Evolutionary conservation across 495 filamentous ascomycete genomes (phyloP).

Genomic region (Trichocladium antarcticum): DNA sequence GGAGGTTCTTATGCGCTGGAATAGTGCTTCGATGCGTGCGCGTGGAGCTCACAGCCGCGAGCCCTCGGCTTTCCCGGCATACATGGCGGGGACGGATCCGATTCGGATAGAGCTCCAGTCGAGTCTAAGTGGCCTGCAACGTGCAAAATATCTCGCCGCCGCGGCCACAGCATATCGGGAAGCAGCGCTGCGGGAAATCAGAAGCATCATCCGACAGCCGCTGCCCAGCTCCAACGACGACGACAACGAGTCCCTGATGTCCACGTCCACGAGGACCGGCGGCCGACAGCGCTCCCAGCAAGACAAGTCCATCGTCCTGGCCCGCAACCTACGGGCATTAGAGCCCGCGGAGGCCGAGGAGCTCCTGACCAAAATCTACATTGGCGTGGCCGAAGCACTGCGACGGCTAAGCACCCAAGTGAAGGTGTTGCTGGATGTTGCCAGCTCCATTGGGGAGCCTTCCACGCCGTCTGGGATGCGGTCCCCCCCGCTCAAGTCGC

Average conservation of each 20-base stretch:
- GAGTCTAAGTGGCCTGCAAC: constrained; percentile 65
- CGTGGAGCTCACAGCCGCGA: constrained; percentile 56
- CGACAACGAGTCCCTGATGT: constrained; percentile 83
- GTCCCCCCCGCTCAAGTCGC: constrained; percentile 41
- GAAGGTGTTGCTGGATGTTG: constrained; percentile 91
- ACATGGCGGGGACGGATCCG: constrained; percentile 55
- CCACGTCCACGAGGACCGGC: constrained; percentile 63
- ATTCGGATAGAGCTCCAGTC: constrained; percentile 56
- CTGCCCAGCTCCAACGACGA: constrained; percentile 88
- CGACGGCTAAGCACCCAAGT: constrained; percentile 79
- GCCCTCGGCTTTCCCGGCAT: constrained; percentile 58
- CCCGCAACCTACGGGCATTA: constrained; percentile 81
- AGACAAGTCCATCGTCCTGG: constrained; percentile 79
- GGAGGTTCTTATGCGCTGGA: constrained; percentile 70
- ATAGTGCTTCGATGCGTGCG: constrained; percentile 39
- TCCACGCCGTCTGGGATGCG: constrained; percentile 22
- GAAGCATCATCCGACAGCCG: constrained; percentile 69
- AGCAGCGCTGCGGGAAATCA: constrained; percentile 76
- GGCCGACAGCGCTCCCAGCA: constrained; percentile 63
- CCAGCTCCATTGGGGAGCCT: constrained; percentile 54
- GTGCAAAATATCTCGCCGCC: constrained; percentile 62
- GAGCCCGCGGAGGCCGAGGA: constrained; percentile 76
- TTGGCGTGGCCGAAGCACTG: constrained; percentile 74
- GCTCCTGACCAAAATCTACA: constrained; percentile 74
- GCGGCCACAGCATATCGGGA: constrained; percentile 81